These are phyloP conservation scores for Tolypocladium nubicola DNA, from an alignment of 2,329 filamentous ascomycete genomes.

Conservation along the genomic window DNA sequence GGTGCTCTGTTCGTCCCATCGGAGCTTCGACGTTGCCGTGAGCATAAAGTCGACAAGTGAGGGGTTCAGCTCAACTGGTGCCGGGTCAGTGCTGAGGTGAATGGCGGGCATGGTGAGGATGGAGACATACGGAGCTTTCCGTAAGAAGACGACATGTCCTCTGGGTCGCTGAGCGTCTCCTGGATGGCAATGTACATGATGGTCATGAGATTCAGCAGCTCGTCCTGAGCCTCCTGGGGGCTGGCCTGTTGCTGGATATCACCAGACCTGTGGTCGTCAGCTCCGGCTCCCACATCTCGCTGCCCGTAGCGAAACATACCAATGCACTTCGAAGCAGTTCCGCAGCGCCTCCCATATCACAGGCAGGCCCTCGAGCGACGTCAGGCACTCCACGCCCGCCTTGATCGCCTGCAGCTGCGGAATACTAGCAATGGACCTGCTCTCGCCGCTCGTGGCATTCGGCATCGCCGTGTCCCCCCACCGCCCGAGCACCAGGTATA, in stretches of 20 bases:
- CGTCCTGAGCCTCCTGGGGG: constrained; percentile 44
- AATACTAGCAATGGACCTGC: constrained; percentile 40
- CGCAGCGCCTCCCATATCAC: constrained; percentile 41
- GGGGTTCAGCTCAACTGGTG: constrained; percentile 48
- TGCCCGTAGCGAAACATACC: constrained; percentile 25
- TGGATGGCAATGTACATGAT: constrained; percentile 52
- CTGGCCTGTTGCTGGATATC: constrained; percentile 31
- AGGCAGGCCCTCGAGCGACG: constrained; percentile 38
- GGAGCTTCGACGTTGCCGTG: constrained; percentile 54
- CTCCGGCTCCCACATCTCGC: constrained; percentile 1
- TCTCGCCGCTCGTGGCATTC: constrained; percentile 27
- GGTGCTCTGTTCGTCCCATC: constrained; percentile 59
- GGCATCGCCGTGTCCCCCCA: constrained; percentile 58
- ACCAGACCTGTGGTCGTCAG: constrained; percentile 32
- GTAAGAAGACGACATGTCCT: constrained; percentile 34
- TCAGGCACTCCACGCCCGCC: constrained; percentile 38
- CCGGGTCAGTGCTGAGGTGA: not conserved
- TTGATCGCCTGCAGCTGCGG: constrained; percentile 50
- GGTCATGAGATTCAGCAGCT: constrained; percentile 52
- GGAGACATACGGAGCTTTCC: constrained; percentile 38
- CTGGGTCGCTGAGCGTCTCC: constrained; percentile 39
- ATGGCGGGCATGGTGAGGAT: not conserved
- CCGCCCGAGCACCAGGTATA: constrained; percentile 55
- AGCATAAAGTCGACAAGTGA: constrained; percentile 63
- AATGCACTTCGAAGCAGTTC: constrained; percentile 39